These are phyloP conservation scores for Lycium barbarum DNA, from an alignment of 257 asterid species.

Conservation along the genomic window DNA sequence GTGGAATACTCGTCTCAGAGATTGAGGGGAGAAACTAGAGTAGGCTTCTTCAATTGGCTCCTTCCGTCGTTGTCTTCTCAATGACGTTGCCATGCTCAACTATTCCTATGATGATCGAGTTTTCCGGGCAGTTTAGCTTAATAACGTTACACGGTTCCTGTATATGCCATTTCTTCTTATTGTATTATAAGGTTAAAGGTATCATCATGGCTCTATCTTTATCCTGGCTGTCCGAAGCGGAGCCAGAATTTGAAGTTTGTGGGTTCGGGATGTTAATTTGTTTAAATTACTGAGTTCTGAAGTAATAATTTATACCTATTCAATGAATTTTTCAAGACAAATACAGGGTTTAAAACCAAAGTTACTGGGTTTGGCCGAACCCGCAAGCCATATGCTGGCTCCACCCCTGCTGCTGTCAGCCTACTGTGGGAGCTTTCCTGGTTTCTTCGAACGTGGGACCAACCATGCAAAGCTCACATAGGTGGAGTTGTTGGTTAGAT, in stretches of 20 bases:
- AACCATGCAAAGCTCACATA: neutral
- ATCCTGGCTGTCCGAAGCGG: too few species aligned
- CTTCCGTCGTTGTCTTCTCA: constrained; percentile 55
- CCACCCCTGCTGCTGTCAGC: too few species aligned
- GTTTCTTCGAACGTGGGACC: neutral
- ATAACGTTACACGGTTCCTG: neutral
- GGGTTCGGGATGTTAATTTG: too few species aligned
- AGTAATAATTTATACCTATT: too few species aligned
- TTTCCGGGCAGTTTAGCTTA: neutral
- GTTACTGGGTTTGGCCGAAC: too few species aligned
- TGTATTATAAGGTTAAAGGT: neutral
- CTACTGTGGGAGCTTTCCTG: neutral
- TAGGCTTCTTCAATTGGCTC: constrained; percentile 78
- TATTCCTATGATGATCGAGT: constrained; percentile 20
- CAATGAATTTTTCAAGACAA: too few species aligned
- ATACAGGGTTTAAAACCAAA: too few species aligned
- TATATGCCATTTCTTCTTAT: neutral
- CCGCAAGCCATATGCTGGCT: too few species aligned
- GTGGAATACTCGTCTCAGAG: constrained; percentile 67
- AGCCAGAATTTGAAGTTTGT: too few species aligned
- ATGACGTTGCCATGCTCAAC: constrained; percentile 39
- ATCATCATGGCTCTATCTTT: neutral
- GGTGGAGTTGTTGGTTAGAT: neutral
- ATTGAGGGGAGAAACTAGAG: constrained; percentile 49
- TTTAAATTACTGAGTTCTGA: too few species aligned